Evolutionary conservation across 768 basidiomycete species (phyloP).

Genomic region (Chlorophyllum brunneum): DNA sequence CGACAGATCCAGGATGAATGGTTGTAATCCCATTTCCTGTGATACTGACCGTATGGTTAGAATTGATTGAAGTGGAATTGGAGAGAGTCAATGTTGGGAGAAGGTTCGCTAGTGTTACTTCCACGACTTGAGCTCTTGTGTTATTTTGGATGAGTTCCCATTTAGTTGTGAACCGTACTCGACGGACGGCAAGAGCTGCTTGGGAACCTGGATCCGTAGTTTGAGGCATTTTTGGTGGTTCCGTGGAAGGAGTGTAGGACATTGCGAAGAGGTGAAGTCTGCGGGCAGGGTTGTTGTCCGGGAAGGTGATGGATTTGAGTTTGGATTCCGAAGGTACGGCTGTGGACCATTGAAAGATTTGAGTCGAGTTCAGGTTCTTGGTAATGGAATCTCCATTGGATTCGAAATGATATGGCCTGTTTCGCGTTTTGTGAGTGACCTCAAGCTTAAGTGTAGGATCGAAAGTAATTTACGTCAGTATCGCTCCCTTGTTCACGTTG

Average conservation of each 20-base stretch:
- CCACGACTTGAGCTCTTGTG: conserved; percentile 41
- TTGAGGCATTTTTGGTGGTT: not conserved
- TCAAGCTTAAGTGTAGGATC: not conserved
- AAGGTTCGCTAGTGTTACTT: conserved; percentile 50
- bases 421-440: not conserved
- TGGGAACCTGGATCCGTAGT: conserved; percentile 6
- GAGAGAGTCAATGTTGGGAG: conserved; percentile 30
- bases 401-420: conserved; percentile 44
- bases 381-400: conserved; percentile 22
- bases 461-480: conserved; percentile 33
- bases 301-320: conserved; percentile 42
- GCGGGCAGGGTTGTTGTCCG: conserved; percentile 22
- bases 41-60: conserved; percentile 32
- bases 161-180: conserved; percentile 40
- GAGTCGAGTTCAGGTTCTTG: conserved; percentile 38
- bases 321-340: conserved; percentile 36
- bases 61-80: conserved; percentile 26
- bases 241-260: conserved; percentile 31
- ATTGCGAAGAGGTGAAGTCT: conserved; percentile 45
- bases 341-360: conserved; percentile 43
- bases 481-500: conserved; percentile 36
- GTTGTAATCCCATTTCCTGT: conserved; percentile 38
- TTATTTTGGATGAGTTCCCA: conserved; percentile 36
- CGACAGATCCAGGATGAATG: conserved; percentile 33
- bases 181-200: conserved; percentile 35